phyloP scores from a whole-genome alignment of 2,329 filamentous ascomycete species.

The Teratosphaeria epicoccoides region DNA sequence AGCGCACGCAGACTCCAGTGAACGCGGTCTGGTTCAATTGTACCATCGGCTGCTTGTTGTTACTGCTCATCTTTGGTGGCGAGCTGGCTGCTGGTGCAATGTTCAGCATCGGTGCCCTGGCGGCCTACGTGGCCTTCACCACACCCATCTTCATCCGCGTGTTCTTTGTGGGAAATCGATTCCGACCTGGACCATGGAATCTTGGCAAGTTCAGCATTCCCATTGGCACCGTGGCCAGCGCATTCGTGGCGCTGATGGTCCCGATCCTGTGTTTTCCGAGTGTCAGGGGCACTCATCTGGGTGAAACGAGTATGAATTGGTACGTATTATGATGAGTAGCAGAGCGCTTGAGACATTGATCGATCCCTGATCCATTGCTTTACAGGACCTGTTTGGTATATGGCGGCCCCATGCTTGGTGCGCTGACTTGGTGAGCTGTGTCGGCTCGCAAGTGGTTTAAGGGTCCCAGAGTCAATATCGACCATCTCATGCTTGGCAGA shows the following conservation, averaged over 20 bases:
- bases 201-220: conserved; percentile 49
- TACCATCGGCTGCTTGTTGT: conserved; percentile 47
- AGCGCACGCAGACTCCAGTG: conserved; percentile 52
- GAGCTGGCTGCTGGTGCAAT: conserved; percentile 53
- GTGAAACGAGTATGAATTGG: conserved; percentile 53
- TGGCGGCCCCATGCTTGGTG: conserved; percentile 27
- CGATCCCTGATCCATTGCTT: not conserved
- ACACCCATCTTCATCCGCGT: conserved; percentile 50
- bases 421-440: conserved; percentile 50
- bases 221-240: conserved; percentile 46
- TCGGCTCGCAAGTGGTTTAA: conserved; percentile 59
- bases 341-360: not conserved
- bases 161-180: conserved; percentile 51
- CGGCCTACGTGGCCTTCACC: conserved; percentile 52
- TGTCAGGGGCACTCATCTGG: conserved; percentile 45
- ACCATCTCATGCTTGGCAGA: conserved; percentile 32
- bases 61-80: conserved; percentile 56
- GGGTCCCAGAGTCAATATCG: conserved; percentile 58
- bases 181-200: conserved; percentile 59
- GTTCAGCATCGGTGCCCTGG: conserved; percentile 60
- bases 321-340: conserved; percentile 21
- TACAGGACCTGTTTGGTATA: conserved; percentile 1
- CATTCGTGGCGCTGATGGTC: conserved; percentile 56
- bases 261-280: conserved; percentile 57
- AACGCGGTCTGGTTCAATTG: conserved; percentile 61